Evolutionary conservation across 78 protist species (phyloP), one percentile per base, ranked within the genome.

Genomic region (Parvularia atlantis): DNA sequence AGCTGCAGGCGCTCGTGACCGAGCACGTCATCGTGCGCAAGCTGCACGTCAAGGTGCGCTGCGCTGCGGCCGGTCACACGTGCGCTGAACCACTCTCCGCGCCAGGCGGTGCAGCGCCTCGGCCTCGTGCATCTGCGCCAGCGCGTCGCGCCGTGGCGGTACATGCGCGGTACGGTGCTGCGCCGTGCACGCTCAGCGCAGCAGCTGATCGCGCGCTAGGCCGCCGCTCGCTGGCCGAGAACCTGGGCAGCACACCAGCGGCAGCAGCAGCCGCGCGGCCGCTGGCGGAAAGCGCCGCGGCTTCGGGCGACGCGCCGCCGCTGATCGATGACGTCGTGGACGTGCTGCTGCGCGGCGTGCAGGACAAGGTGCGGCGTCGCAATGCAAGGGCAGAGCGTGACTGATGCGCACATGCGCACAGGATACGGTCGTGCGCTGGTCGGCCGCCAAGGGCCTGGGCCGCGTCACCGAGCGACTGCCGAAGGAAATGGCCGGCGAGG

Each of bases 361-460:
- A 39, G 30, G 76, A 83, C 61, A 75, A 72, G 37, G 84, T 7
- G 0, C 73, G n/a, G 7, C n/a, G n/a, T 68, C 46, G 54, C 81
- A 10, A 65, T 81, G n/a, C 66, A 75, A 0, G 11, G 20, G 66
- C 9, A 28, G 17, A 76, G 64, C 36, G 39, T 17, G 52, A 30
- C 7, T 6, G 31, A 19, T 14, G 10, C 1, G 33, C 50, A 20
- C 22, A 3, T 30, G 0, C 28, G 79, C 5, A 70, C 82, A n/a
- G 81, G 75, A 28, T 68, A n/a, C n/a, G n/a, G n/a, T n/a, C n/a
- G n/a, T n/a, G n/a, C n/a, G 97, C 33, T 94, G 95, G 94, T 59
- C 84, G 13, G 72, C 88, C 11, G 95, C 98, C 24, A 94, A 94
- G 67, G 98, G 95, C 20, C 24, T 93, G 24, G 98, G 95, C 22